Evolutionary conservation across 2,329 filamentous ascomycete species (phyloP).

Genomic region (Blumeriella jaapii): DNA sequence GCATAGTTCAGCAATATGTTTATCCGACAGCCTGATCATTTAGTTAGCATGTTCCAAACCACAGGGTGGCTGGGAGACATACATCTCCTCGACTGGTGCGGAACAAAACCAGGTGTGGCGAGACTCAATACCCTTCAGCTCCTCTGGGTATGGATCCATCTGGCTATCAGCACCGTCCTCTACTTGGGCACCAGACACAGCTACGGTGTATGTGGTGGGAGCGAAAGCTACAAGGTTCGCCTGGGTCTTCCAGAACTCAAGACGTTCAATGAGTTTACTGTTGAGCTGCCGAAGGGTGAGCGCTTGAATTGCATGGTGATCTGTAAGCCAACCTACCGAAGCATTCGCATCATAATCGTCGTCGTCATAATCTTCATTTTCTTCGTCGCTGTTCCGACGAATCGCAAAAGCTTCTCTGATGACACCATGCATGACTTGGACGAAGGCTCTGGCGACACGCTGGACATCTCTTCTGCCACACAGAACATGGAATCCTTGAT

Average conservation of each 20-base stretch:
- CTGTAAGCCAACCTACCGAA: not conserved
- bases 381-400: not conserved
- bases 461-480: slow-evolving; percentile 5
- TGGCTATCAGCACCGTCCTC: not conserved
- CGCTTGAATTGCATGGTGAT: not conserved
- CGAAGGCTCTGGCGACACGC: slow-evolving; percentile 8
- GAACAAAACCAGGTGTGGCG: slow-evolving; percentile 8
- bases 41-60: not conserved
- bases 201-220: no score
- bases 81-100: not conserved
- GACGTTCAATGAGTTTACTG: slow-evolving; percentile 14
- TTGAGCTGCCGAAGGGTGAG: slow-evolving; percentile 9
- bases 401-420: slow-evolving; percentile 12
- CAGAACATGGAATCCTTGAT: slow-evolving; percentile 7
- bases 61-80: not conserved
- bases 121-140: slow-evolving; percentile 9
- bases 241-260: slow-evolving; percentile 9
- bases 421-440: slow-evolving; percentile 7
- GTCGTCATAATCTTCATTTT: slow-evolving; percentile 6
- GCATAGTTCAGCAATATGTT: slow-evolving; percentile 8
- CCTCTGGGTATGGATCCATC: slow-evolving; percentile 5
- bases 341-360: slow-evolving; percentile 5
- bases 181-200: no score
- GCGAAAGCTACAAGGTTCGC: no score
- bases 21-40: slow-evolving; percentile 11